Evolutionary conservation across 331 rosid genomes (phyloP).

Genomic region (Prunus yedoensis): DNA sequence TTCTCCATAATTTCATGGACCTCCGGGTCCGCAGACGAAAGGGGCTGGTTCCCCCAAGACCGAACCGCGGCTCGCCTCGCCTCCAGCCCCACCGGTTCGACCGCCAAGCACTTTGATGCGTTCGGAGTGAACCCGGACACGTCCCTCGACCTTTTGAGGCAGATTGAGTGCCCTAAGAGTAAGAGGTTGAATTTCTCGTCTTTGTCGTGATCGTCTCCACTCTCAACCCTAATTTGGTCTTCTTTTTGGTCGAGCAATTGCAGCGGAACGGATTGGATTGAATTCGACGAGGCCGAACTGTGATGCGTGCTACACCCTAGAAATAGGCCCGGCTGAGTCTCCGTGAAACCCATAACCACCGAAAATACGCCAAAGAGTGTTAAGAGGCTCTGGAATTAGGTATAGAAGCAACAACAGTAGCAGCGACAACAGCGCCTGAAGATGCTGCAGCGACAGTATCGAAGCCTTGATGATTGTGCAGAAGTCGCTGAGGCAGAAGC

Average conservation of each 20-base stretch:
- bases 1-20: slow-evolving; percentile 62
- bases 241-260: slow-evolving; percentile 40
- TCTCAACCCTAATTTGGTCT: slow-evolving; percentile 31
- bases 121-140: slow-evolving; percentile 1
- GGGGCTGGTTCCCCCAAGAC: slow-evolving; percentile 70
- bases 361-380: not conserved
- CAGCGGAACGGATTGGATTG: slow-evolving; percentile 23
- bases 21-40: slow-evolving; percentile 65
- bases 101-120: slow-evolving; percentile 42
- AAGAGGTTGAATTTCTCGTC: slow-evolving; percentile 55
- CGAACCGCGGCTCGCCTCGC: slow-evolving; percentile 36
- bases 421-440: slow-evolving; percentile 36
- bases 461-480: slow-evolving; percentile 12
- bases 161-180: slow-evolving; percentile 50
- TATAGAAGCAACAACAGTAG: slow-evolving; percentile 54
- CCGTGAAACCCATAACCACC: slow-evolving; percentile 42
- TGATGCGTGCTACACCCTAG: slow-evolving; percentile 49
- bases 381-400: no score
- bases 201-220: slow-evolving; percentile 33
- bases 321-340: slow-evolving; percentile 53
- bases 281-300: slow-evolving; percentile 10
- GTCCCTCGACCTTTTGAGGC: slow-evolving; percentile 54
- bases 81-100: slow-evolving; percentile 39
- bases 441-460: slow-evolving; percentile 38
- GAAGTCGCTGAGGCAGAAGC: slow-evolving; percentile 24